Conservation (phyloP, 2,329 filamentous ascomycete species). For the Fusarium avenaceum region DNA sequence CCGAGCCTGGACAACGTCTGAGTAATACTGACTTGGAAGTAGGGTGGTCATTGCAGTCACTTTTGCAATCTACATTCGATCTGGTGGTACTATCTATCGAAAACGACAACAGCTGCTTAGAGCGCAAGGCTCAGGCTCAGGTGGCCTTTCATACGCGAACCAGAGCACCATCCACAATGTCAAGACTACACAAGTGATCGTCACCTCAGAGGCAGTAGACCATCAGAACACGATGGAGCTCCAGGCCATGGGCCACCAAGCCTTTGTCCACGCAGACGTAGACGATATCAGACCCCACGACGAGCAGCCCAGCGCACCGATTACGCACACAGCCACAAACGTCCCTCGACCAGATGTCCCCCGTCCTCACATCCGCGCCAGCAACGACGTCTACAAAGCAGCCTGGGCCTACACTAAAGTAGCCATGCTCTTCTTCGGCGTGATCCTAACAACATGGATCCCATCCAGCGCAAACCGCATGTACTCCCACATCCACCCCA, state of each 20-base stretch:
- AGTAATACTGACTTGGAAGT: accelerated
- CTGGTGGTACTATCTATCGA: conserved; percentile 10
- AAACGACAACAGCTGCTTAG: conserved; percentile 14
- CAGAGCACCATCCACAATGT: conserved; percentile 3
- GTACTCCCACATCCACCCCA: conserved; percentile 2
- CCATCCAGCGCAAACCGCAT: conserved; percentile 6
- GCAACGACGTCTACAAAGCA: conserved; percentile 13
- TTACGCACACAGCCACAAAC: neutral
- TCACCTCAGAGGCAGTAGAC: neutral
- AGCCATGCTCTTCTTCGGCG: neutral
- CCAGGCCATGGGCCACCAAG: conserved; percentile 7
- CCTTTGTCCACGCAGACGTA: neutral
- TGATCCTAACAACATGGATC: conserved; percentile 1
- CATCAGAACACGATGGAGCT: neutral
- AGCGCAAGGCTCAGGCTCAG: neutral
- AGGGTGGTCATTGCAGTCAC: conserved; percentile 12
- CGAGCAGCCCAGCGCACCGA: neutral
- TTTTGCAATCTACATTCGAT: conserved; percentile 9
- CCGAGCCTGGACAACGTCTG: accelerated
- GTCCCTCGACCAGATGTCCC: neutral
- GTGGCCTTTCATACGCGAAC: conserved; percentile 3
- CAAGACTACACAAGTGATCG: conserved; percentile 12
- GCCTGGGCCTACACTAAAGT: conserved; percentile 19
- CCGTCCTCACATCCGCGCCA: neutral
- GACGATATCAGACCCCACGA: neutral